phyloP scores from a whole-genome alignment of 2,329 filamentous ascomycete species.

The Penicillium sumatraense region DNA sequence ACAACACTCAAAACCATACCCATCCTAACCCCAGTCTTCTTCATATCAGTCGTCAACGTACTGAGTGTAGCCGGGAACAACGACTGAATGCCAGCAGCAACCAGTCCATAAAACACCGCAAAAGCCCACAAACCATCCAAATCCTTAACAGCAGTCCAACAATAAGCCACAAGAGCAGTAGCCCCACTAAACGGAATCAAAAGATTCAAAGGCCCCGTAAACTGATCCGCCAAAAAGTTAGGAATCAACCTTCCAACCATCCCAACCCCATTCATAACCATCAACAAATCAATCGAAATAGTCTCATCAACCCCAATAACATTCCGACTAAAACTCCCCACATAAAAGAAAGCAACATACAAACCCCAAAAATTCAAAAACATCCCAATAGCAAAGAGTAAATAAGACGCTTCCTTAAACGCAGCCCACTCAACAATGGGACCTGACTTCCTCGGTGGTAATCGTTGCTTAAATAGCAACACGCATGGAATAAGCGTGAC shows the following conservation, averaged over 20 bases:
- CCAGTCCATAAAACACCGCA: slow-evolving; percentile 66
- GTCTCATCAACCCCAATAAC: slow-evolving; percentile 47
- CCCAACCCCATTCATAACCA: slow-evolving; percentile 69
- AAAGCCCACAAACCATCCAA: slow-evolving; percentile 64
- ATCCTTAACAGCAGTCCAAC: slow-evolving; percentile 63
- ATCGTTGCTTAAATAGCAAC: slow-evolving; percentile 53
- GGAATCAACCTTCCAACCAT: slow-evolving; percentile 62
- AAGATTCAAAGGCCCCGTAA: slow-evolving; percentile 64
- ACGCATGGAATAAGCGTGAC: slow-evolving; percentile 47
- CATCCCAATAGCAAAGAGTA: slow-evolving; percentile 46
- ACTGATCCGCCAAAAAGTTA: slow-evolving; percentile 62
- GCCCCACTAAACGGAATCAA: slow-evolving; percentile 56
- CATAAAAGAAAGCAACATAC: slow-evolving; percentile 60
- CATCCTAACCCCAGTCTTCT: slow-evolving; percentile 60
- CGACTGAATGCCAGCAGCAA: slow-evolving; percentile 66
- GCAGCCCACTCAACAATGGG: slow-evolving; percentile 57
- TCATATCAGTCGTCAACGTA: slow-evolving; percentile 58
- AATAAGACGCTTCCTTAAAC: slow-evolving; percentile 57
- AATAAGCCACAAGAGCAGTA: slow-evolving; percentile 52
- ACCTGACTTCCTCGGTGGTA: slow-evolving; percentile 56
- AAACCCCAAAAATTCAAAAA: slow-evolving; percentile 56
- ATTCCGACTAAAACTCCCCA: slow-evolving; percentile 46
- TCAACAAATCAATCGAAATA: slow-evolving; percentile 62
- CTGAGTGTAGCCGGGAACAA: slow-evolving; percentile 68
- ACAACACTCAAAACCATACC: slow-evolving; percentile 61